phyloP scores from a whole-genome alignment of 1,139 yeast genomes.

The Debaryomyces fabryi region DNA sequence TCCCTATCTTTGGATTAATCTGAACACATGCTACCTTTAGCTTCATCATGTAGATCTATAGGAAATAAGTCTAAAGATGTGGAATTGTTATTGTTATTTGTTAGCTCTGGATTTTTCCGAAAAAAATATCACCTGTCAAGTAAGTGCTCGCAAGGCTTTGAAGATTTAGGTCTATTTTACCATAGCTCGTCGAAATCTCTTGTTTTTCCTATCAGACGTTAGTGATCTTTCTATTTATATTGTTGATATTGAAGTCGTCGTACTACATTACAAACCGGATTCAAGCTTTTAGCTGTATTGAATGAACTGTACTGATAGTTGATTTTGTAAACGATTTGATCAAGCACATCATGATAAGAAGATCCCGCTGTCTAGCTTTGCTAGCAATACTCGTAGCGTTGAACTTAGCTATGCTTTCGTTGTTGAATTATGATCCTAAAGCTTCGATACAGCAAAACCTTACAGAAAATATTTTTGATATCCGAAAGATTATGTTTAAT shows the following conservation, averaged over 20 bases:
- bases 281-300: background rate
- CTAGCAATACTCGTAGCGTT: constrained; percentile 18
- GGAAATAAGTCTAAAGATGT: background rate
- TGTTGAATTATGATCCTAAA: constrained; percentile 11
- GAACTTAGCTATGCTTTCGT: constrained; percentile 21
- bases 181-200: background rate
- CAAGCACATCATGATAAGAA: constrained; percentile 16
- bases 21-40: constrained; percentile 67
- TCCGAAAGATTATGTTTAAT: constrained; percentile 3
- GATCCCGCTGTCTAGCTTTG: constrained; percentile 22
- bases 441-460: background rate
- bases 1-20: constrained; percentile 66
- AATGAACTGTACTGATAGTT: background rate
- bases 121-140: background rate
- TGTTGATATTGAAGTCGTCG: background rate
- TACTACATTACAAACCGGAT: background rate
- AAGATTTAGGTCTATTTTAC: background rate
- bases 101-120: background rate
- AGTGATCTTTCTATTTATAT: background rate
- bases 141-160: constrained; percentile 1
- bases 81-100: background rate
- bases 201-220: background rate
- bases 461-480: constrained; percentile 1
- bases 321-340: constrained; percentile 1
- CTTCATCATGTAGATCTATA: constrained; percentile 20